Evolutionary conservation across 345 rosid genomes (phyloP), one percentile per base, ranked within the genome.

Genomic region (Garcia nutans): DNA sequence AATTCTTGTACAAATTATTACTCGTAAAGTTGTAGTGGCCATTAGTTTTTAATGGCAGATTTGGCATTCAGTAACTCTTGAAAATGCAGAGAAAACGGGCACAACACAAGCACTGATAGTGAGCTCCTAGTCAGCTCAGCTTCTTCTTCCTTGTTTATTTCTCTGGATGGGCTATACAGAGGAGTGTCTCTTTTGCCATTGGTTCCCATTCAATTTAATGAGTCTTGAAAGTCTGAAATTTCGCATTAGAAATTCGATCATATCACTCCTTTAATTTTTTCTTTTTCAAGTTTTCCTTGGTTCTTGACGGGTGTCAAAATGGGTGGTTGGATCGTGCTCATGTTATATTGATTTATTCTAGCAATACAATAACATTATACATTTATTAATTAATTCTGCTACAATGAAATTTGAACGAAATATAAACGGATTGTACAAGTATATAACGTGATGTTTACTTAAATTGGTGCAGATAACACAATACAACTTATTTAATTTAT

Each of bases 1-100:
- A 9, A 60, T 77, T 70, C 3, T 68, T 68, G 77, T 74, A 74
- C 77, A 78, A 54, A 76, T 47, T 68, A 65, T 9, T 17, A 28
- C 31, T 65, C 50, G 2, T 47, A 59, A n/a, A 22, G 45, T 58
- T 54, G 44, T 70, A 70, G 73, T 20, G 6, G 73, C 75, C 37
- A 50, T 61, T 16, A 45, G 67, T 23, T 13, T 66, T 33, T 66
- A 22, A 3, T 72, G 55, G 41, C 67, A 37, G 73, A 54, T 56
- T 57, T 55, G 23, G 52, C 52, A 50, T 52, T 24, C 22, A 69
- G 22, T 69, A 19, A 5, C 37, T 1, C 37, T 33, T 68, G 55
- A 12, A 42, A 42, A 47, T n/a, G n/a, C 6, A 44, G 19, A 11
- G 37, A 61, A 28, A 12, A 24, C 12, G 70, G 28, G n/a, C n/a